Base-by-base conservation (phyloP, 2,329 filamentous ascomycete genomes). In the Aureobasidium sp. region DNA sequence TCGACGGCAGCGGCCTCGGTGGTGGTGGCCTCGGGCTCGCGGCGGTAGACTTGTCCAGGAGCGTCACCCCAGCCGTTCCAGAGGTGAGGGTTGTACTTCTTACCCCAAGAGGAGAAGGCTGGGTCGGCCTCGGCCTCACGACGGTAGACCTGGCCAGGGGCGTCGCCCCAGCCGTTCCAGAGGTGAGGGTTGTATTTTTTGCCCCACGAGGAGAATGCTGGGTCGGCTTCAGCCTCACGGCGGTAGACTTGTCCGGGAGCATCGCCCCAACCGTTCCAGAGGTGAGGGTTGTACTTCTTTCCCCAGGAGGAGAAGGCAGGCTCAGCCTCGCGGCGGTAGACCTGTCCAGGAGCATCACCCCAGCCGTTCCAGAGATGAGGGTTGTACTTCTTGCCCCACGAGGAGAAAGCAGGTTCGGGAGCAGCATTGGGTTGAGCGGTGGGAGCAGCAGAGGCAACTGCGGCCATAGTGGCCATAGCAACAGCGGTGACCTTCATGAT, bases 401-500 rank as follows among this genome's bases (percentile, higher is more conserved):
- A 21, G 21, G 21, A 21, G 21, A 21, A 21, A 21, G 21, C 61
- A 34, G 65, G 36, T 62, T 64, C 65, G 44, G 60, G 66, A 65
- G 58, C 62, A 55, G 64, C 66, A 36, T 67, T 64, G 47, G 68
- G 61, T 39, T 64, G 45, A 57, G 67, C 64, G 50, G 64, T 64
- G 32, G 69, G 67, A 52, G 69, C 67, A 45, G 69, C 66, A 57
- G 63, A 65, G 48, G 58, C 53, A 7, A 54, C 37, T 13, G 59
- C 49, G 63, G 52, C 55, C 47, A 62, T 42, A 8, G 61, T 48
- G 53, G 54, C 62, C 39, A 61, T 21, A 54, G 61, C 52, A 32
- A 59, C 41, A 32, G 63, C 25, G 53, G 53, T 62, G 59, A 63
- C 61, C 41, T 72, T 74, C 37, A 71, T 79, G 27, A 72, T 75